Conservation (phyloP, 306 rosid species). For the Vicia sativa region DNA sequence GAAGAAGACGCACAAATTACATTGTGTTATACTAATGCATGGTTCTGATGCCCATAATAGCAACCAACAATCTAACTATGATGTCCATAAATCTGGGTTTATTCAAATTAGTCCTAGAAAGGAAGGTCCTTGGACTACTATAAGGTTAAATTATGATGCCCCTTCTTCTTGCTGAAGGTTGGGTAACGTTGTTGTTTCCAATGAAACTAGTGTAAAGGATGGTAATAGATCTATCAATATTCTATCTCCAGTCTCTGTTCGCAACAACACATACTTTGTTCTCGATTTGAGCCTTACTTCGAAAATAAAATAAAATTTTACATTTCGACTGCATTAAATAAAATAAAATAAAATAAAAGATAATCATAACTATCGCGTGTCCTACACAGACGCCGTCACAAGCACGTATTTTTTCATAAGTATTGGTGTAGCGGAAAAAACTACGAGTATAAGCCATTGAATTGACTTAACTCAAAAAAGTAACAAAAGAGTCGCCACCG, state of each 20-base stretch:
- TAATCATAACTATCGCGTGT: too few relatives aligned
- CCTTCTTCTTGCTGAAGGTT: slow-evolving; percentile 98
- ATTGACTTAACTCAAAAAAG: too few relatives aligned
- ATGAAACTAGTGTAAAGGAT: slow-evolving; percentile 84
- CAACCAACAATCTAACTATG: slow-evolving; percentile 41
- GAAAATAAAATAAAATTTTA: too few relatives aligned
- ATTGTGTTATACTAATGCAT: slow-evolving; percentile 64
- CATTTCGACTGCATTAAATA: too few relatives aligned
- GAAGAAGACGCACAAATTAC: slow-evolving; percentile 55
- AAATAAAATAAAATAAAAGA: too few relatives aligned
- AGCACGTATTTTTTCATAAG: too few relatives aligned
- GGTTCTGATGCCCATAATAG: slow-evolving; percentile 53
- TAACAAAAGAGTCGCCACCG: too few relatives aligned
- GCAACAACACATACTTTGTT: slow-evolving; percentile 67
- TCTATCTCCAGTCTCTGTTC: slow-evolving; percentile 86
- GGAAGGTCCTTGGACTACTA: slow-evolving; percentile 98
- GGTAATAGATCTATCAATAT: slow-evolving; percentile 86
- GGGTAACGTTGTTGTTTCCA: slow-evolving; percentile 88
- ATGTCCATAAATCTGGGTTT: slow-evolving; percentile 67
- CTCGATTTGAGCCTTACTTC: slow-evolving; percentile 77
- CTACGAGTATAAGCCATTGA: too few relatives aligned
- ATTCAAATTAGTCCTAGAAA: slow-evolving; percentile 94
- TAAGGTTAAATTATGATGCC: slow-evolving; percentile 91
- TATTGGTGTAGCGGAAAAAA: too few relatives aligned
- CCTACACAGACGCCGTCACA: too few relatives aligned